Evolutionary conservation across 345 rosid species (phyloP).

Genomic region (Salix viminalis): DNA sequence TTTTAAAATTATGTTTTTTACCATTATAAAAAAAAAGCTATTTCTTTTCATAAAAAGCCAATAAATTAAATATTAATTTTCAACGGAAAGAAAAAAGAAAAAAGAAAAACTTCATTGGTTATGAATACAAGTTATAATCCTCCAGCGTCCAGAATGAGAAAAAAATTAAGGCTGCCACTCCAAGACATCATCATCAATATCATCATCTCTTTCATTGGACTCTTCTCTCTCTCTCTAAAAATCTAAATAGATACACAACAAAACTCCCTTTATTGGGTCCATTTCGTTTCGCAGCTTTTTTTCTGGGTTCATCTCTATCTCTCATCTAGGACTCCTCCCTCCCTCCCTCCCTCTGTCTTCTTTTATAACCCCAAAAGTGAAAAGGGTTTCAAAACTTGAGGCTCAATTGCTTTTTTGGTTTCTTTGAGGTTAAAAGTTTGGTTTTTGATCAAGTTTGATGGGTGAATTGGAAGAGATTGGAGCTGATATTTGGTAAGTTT

Average conservation of each 20-base stretch:
- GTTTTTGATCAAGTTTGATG: conserved; percentile 20
- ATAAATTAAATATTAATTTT: too few species aligned
- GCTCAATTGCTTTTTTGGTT: background rate
- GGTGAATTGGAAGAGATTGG: conserved; percentile 50
- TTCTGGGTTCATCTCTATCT: background rate
- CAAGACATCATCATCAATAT: background rate
- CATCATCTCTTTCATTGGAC: background rate
- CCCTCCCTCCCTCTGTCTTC: background rate
- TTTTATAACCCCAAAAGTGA: background rate
- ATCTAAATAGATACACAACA: background rate
- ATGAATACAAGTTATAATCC: too few species aligned
- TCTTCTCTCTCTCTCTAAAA: background rate
- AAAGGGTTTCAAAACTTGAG: background rate
- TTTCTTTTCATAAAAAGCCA: too few species aligned
- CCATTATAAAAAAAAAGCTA: too few species aligned
- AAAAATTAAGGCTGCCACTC: background rate
- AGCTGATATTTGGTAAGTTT: conserved; percentile 42
- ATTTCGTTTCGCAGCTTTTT: background rate
- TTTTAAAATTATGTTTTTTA: too few species aligned
- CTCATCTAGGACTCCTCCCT: background rate
- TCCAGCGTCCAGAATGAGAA: too few species aligned
- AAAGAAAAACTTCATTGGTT: too few species aligned
- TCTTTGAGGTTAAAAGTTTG: background rate
- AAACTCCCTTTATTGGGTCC: background rate
- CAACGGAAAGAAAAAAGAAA: too few species aligned